Conservation (phyloP, 805 yeast genomes). For the Saturnispora hagleri region DNA sequence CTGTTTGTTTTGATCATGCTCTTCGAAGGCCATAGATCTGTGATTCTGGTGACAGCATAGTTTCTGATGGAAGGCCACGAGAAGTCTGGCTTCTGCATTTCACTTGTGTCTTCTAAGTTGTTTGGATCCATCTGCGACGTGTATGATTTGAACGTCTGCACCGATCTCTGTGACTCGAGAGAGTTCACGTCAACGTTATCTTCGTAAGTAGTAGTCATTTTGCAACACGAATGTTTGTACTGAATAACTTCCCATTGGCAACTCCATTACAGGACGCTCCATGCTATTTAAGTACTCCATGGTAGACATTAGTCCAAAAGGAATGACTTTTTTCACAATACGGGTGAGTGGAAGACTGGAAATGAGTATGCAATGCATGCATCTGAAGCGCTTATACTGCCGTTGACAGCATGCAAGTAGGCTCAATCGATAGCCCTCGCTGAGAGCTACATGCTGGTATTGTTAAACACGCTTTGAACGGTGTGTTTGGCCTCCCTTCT, state of each 20-base stretch:
- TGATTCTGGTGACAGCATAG: slow-evolving; percentile 38
- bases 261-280: background rate
- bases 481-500: background rate
- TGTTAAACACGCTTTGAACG: background rate
- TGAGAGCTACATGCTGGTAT: background rate
- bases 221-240: background rate
- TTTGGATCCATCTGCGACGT: background rate
- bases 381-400: background rate
- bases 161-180: slow-evolving; percentile 5
- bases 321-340: background rate
- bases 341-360: slow-evolving; percentile 3
- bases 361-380: background rate
- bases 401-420: background rate
- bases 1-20: slow-evolving; percentile 29
- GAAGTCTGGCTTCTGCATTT: slow-evolving; percentile 24
- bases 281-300: background rate
- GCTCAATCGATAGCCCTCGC: background rate
- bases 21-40: slow-evolving; percentile 41
- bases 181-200: background rate
- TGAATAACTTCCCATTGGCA: background rate
- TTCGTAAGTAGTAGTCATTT: background rate
- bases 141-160: slow-evolving; percentile 6
- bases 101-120: slow-evolving; percentile 4
- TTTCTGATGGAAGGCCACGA: slow-evolving; percentile 24
- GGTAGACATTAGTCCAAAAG: background rate